phyloP scores from a whole-genome alignment of 169 alveolate genomes.

The Amoebophrya sp. region DNA sequence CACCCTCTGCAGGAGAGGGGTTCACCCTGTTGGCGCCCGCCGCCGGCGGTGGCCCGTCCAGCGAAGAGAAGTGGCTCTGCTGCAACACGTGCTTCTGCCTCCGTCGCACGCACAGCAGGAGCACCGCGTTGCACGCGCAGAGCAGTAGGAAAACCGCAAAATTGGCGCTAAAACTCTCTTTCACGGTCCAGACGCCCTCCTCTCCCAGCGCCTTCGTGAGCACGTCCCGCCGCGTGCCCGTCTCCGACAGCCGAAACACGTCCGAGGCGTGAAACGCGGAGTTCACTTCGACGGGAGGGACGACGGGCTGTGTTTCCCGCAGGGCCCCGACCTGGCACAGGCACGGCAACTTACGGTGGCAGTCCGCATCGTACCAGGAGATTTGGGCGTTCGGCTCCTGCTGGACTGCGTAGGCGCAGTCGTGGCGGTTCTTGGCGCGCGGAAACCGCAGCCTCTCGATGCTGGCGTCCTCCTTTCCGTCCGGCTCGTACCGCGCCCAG shows the following conservation, averaged over 20 bases:
- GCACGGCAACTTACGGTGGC: neutral
- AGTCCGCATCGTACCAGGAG: neutral
- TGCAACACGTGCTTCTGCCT: too few relatives aligned
- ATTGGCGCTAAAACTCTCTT: too few relatives aligned
- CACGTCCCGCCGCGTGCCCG: neutral
- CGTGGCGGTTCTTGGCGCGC: neutral
- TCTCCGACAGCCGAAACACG: neutral
- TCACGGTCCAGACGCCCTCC: neutral
- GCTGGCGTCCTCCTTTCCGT: neutral
- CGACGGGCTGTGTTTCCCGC: too few relatives aligned
- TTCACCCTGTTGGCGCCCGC: too few relatives aligned
- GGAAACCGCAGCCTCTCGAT: neutral
- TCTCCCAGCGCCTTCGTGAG: neutral
- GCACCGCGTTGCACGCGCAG: too few relatives aligned
- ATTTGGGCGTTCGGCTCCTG: neutral
- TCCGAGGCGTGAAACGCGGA: too few relatives aligned
- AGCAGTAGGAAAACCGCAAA: too few relatives aligned
- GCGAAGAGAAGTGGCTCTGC: too few relatives aligned
- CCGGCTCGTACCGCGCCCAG: neutral
- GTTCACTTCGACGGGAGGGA: neutral
- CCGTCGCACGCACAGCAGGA: too few relatives aligned
- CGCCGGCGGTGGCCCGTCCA: too few relatives aligned
- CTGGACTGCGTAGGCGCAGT: neutral
- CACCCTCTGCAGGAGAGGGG: too few relatives aligned
- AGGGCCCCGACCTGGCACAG: neutral